Percentiles rank a stretch among this genome's conserved stretches.
Conservation (phyloP, 805 yeast species). For the Hanseniaspora thailandica region DNA sequence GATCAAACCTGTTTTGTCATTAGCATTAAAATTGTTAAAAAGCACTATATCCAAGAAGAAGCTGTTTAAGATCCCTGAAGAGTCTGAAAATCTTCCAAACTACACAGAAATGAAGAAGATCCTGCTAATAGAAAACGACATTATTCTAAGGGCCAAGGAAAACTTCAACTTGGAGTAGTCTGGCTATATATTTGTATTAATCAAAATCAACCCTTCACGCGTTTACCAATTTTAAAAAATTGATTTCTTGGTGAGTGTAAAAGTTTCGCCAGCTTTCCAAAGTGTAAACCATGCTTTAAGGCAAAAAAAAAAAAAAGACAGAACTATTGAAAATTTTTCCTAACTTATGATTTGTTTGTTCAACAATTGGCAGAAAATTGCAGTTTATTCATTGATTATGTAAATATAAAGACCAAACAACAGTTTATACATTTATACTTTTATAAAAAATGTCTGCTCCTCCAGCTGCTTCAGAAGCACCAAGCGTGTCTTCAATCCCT, state of each 20-base stretch:
- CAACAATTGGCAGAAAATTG: no score
- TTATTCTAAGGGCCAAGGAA: constrained; percentile 7
- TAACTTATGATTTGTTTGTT: no score
- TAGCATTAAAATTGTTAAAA: constrained; percentile 4
- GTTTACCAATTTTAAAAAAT: no score
- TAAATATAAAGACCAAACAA: background rate
- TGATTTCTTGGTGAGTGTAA: no score
- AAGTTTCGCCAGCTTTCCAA: no score
- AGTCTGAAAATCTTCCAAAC: background rate
- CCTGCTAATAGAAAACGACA: constrained; percentile 10
- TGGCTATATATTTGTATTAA: no score
- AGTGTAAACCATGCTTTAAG: background rate
- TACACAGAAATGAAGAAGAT: constrained; percentile 2
- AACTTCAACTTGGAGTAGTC: constrained; percentile 1
- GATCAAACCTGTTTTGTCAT: constrained; percentile 8
- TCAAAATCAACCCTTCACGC: no score
- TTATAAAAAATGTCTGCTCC: background rate
- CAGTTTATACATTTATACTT: background rate
- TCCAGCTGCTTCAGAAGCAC: background rate
- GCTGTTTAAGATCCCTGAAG: constrained; percentile 10
- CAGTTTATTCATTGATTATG: no score
- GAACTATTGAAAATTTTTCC: background rate
- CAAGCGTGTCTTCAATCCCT: background rate
- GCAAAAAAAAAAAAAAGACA: background rate
- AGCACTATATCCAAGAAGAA: constrained; percentile 1